phyloP scores from a whole-genome alignment of 805 yeast species.

The Candida ficus region DNA sequence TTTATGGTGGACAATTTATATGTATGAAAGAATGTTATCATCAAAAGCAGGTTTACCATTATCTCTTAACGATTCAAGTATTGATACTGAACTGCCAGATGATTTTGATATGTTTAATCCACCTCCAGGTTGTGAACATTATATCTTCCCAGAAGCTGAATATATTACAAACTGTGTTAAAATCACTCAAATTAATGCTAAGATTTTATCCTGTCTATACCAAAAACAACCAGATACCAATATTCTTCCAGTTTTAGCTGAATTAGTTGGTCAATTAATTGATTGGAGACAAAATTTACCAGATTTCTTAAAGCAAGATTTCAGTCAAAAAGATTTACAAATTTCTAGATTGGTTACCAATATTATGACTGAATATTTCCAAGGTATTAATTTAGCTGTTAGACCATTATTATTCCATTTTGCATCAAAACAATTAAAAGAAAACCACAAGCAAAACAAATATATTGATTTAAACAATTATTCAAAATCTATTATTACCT shows the following conservation, averaged over 20 bases:
- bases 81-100: constrained; percentile 70
- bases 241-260: constrained; percentile 68
- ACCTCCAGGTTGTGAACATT: constrained; percentile 54
- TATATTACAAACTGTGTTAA: constrained; percentile 71
- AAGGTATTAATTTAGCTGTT: constrained; percentile 75
- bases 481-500: constrained; percentile 61
- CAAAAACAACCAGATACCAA: constrained; percentile 75
- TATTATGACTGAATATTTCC: constrained; percentile 78
- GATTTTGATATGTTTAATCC: constrained; percentile 65
- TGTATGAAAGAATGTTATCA: constrained; percentile 77
- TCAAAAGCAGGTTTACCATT: constrained; percentile 79
- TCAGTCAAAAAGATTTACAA: constrained; percentile 42
- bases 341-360: constrained; percentile 66
- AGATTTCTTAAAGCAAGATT: constrained; percentile 59
- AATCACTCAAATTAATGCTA: constrained; percentile 74
- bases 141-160: constrained; percentile 75
- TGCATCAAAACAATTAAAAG: constrained; percentile 60
- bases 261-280: constrained; percentile 58
- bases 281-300: constrained; percentile 68
- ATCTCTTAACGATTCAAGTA: constrained; percentile 75
- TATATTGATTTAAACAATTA: constrained; percentile 63
- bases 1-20: constrained; percentile 83
- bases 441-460: constrained; percentile 39
- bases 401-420: constrained; percentile 74
- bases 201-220: constrained; percentile 61